Conservation (phyloP, 1,284 basidiomycete genomes). For the Schizophyllum amplum region DNA sequence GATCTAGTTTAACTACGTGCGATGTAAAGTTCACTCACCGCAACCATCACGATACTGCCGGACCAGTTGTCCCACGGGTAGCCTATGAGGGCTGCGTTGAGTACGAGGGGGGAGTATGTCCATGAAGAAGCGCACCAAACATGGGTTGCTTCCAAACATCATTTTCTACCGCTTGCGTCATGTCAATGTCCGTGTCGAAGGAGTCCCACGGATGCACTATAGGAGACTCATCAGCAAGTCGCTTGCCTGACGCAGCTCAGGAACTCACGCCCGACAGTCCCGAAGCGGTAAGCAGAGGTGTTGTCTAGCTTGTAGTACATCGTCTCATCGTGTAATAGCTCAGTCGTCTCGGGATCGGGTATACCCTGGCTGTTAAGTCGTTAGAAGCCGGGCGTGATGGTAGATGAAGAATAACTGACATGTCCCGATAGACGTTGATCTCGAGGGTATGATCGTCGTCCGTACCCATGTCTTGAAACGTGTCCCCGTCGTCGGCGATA, state of each 20-base stretch:
- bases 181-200: background rate
- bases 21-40: background rate
- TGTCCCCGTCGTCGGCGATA: background rate
- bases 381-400: background rate
- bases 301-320: background rate
- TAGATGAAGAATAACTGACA: background rate
- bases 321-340: background rate
- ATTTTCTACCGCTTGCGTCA: background rate
- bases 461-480: background rate
- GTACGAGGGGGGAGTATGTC: background rate
- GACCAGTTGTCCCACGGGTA: constrained; percentile 1
- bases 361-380: background rate
- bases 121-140: background rate
- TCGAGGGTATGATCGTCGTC: background rate
- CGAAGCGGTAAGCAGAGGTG: background rate
- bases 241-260: too few relatives aligned
- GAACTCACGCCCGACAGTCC: background rate
- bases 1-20: too few relatives aligned
- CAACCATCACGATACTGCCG: background rate
- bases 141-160: background rate
- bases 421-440: background rate
- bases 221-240: too few relatives aligned
- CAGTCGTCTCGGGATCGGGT: background rate
- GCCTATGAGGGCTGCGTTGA: background rate
- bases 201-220: background rate